Base-by-base conservation (phyloP, 2,329 filamentous ascomycete species). In the Venturia aucupariae region DNA sequence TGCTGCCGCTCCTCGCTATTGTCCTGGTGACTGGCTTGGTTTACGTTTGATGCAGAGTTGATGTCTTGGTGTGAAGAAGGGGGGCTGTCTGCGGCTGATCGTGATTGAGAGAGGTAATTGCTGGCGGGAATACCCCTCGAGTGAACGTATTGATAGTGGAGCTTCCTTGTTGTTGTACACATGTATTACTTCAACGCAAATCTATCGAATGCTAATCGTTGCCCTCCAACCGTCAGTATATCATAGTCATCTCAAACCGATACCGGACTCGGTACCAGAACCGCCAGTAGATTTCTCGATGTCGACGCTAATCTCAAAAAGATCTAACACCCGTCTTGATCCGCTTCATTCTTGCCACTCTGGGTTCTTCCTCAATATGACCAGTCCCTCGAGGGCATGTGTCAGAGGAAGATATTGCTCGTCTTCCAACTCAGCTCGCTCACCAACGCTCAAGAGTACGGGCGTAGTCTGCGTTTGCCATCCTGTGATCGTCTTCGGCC, bases 401-500 rank as follows among this genome's bases (percentile, higher is more conserved):
- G 88, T 95, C 73, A 99, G 79, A 76, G 89, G 90, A 68, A 97
- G 88, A 75, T 97, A 99, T 79, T 99, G 88, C 79, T 99, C 94
- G 72, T 99, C 94, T 77, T 99, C 94, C 61, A 99, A 81, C 81
- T 99, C 94, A 11, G 94, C 94, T 71, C 95, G 84, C 81, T 99
- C 94, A 38, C 95, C 94, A 73, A 96, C 89, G n/a, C 90, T 88
- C 71, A 99, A 80, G 66, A 99, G 81, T 59, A 99, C 94, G 0
- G 94, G 94, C n/a, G 94, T 99, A 80, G 90, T 97, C 81, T 99
- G 94, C 69, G 94, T 99, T 79, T 99, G 94, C 94, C 94, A 99
- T 63, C 94, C 94, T 11, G 94, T 99, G 72, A 99, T 99, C 2
- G 94, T 99, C 87, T 99, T 97, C 69, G 94, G 94, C 67, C 93